A percentile compares a stretch with the other conserved stretches of the same genome.
These are phyloP conservation scores for Erodium maritimum DNA, from an alignment of 345 rosid species.

Conservation along the genomic window DNA sequence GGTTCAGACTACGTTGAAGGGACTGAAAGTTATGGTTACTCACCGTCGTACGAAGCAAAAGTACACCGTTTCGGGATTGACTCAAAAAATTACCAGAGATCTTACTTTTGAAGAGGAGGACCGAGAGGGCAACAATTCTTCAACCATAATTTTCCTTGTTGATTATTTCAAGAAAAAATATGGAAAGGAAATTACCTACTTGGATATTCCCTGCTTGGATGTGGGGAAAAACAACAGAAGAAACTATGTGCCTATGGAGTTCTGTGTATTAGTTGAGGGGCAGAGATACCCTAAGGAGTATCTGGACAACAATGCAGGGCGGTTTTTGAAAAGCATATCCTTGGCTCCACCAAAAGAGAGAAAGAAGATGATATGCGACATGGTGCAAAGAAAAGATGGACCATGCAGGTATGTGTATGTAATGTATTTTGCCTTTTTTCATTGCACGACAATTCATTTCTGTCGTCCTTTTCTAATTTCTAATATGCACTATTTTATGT, in stretches of 20 bases:
- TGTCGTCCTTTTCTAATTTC: not conserved
- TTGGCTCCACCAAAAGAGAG: conserved; percentile 37
- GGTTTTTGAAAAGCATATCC: conserved; percentile 33
- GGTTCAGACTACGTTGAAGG: conserved; percentile 38
- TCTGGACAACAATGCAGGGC: conserved; percentile 29
- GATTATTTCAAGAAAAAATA: conserved; percentile 59
- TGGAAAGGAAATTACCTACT: conserved; percentile 23
- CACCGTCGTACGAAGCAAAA: conserved; percentile 60
- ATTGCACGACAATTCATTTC: not conserved
- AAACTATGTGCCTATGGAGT: conserved; percentile 71
- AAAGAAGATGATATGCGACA: conserved; percentile 27
- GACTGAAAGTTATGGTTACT: conserved; percentile 51
- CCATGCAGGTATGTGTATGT: conserved; percentile 55
- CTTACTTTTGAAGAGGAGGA: conserved; percentile 33
- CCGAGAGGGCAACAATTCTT: conserved; percentile 27
- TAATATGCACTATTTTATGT: not conserved
- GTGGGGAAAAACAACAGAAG: conserved; percentile 39
- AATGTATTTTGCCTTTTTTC: not conserved
- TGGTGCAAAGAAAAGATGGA: conserved; percentile 38
- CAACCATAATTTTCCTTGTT: conserved; percentile 20
- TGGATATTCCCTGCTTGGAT: conserved; percentile 65
- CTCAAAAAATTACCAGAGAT: conserved; percentile 21
- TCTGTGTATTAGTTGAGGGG: conserved; percentile 62
- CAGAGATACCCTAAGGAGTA: conserved; percentile 67
- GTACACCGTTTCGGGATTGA: conserved; percentile 37